Evolutionary conservation across 129 eudicot species (phyloP), one percentile per base, ranked within the genome.

Genomic region (Chrysanthemum seticuspe): DNA sequence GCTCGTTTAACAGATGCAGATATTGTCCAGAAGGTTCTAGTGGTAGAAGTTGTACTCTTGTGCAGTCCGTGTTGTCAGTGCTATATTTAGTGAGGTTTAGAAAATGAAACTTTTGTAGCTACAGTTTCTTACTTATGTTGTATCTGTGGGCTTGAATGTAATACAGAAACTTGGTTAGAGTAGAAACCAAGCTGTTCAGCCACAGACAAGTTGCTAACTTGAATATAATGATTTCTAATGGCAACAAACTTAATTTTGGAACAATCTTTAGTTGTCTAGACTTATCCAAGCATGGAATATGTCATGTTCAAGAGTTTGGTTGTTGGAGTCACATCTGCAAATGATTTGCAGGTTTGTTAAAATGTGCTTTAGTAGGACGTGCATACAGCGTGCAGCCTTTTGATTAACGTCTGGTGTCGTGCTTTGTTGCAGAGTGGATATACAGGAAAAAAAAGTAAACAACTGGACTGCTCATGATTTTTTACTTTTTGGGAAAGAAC

Each of bases 71-170:
- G 67, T 31, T 62, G 11, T 29, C 10, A 29, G 67, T 31, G 14
- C 67, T 62, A 29, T 62, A 62, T 40, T 31, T 31, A 53, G 58
- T 11, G 58, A 53, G 58, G 58, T 53, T 53, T 53, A 53, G 18
- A 5, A 53, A 5, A 13, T 13, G 16, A 27, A 61, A 62, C 10
- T 62, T 62, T 15, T 62, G 49, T 29, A 62, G 47, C 67, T 62
- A 62, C 34, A 29, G 47, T 14, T 29, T 31, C 67, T 25, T 62
- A 62, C 67, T 62, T 62, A 0, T 62, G 67, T 62, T 62, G 67
- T 62, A 62, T 62, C 67, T 31, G 64, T 59, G 67, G 67, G 19
- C 11, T 27, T 29, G 16, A 62, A 62, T 62, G 67, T 31, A 48
- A 5, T 62, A 16, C 48, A 62, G 10, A 62, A 62, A 29, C 48